Percentiles rank a stretch among this genome's conserved stretches.
Conservation (phyloP, 352 stramenopile species). For the Globisporangium alternatum region DNA sequence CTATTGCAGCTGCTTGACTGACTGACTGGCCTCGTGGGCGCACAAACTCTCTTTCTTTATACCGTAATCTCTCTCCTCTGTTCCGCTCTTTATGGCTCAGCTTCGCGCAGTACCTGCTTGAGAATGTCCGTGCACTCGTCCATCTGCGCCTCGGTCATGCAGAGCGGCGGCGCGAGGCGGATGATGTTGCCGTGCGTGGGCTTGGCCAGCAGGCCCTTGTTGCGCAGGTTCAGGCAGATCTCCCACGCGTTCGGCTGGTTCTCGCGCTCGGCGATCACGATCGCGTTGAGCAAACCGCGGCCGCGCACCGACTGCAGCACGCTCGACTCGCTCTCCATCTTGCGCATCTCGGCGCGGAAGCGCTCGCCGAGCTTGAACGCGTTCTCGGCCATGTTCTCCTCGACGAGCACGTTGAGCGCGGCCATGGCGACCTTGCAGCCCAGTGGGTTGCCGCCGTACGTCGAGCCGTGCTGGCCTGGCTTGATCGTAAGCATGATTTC, state of each 20-base stretch:
- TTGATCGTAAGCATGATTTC: slow-evolving; percentile 99
- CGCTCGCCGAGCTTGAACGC: slow-evolving; percentile 91
- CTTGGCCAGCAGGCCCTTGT: slow-evolving; percentile 97
- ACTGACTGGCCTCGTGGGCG: not conserved
- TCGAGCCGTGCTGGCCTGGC: slow-evolving; percentile 96
- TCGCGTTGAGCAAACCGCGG: slow-evolving; percentile 96
- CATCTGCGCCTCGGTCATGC: slow-evolving; percentile 93
- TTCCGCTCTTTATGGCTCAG: slow-evolving; percentile 42
- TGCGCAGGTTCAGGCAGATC: slow-evolving; percentile 94
- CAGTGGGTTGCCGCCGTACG: slow-evolving; percentile 96
- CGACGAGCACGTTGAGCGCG: slow-evolving; percentile 90
- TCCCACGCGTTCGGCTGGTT: slow-evolving; percentile 91
- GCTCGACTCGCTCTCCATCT: slow-evolving; percentile 48
- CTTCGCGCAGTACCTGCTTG: slow-evolving; percentile 65
- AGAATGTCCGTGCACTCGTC: slow-evolving; percentile 90
- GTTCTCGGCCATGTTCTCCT: slow-evolving; percentile 97
- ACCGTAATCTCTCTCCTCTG: not conserved
- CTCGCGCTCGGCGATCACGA: slow-evolving; percentile 94
- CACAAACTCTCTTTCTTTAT: not conserved
- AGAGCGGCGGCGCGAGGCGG: slow-evolving; percentile 94
- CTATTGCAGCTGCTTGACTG: not conserved
- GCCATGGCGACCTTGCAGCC: slow-evolving; percentile 97
- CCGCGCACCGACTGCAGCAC: slow-evolving; percentile 89
- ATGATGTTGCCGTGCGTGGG: slow-evolving; percentile 99
- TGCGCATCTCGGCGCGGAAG: slow-evolving; percentile 89